Base-by-base conservation (phyloP, 768 basidiomycete species). In the Bullera alba region DNA sequence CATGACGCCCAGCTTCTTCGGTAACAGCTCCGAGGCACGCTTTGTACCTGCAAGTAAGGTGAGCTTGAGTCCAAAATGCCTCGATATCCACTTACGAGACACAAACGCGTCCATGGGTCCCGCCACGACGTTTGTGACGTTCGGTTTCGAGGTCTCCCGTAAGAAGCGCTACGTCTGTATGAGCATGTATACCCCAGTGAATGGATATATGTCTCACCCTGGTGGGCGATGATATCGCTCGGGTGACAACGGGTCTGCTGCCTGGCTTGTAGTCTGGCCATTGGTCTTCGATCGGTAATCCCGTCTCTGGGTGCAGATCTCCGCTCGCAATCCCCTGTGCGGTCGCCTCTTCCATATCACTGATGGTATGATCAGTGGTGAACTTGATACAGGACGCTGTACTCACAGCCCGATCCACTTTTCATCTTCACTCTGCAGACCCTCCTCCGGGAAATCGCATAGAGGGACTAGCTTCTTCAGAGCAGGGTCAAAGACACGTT, bases 401-500 rank as follows among this genome's bases (percentile, higher is more conserved):
- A 50, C 65, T 54, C 41, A 68, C 67, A 65, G 49, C 43, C 71
- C 71, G 19, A 72, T 61, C 58, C 67, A 70, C 23, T 47, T 51
- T 43, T 64, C 54, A 42, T 72, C 68, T 7, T 59, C 42, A 30
- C 54, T 59, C 3, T 42, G 46, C 27, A 72, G 37, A 14, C 67
- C 61, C 12, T 50, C 78, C 27, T 75, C 77, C 0, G 85, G 77
- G 6, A 79, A 65, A 1, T 81, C 80, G 22, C 78, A 81, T 51
- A 97, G 71, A 66, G 86, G 80, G 1, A 88, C 84, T 14, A 97
- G 75, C 49, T 71, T 76, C 69, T 83, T 76, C 28, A 75, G 56
- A 19, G 74, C 55, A 0, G 93, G 90, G 72, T 87, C 84, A 70
- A 86, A 99, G 34, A 96, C 90, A 48, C 90, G 78, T 64, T 97